Evolutionary conservation across 1,284 basidiomycete genomes (phyloP).

Genomic region (Sporisorium exsertum): DNA sequence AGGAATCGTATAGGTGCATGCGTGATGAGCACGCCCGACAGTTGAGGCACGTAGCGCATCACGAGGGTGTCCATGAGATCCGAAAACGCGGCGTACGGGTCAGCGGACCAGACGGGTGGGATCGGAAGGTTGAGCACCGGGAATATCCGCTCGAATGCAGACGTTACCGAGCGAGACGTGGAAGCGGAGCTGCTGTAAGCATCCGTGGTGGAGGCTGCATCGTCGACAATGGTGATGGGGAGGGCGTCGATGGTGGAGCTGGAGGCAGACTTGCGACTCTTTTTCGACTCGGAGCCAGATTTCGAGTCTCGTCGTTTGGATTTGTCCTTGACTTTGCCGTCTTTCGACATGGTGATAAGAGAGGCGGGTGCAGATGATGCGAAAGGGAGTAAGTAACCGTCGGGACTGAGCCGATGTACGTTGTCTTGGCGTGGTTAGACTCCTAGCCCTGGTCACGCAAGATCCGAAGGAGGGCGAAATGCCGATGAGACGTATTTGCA

Average conservation of each 20-base stretch:
- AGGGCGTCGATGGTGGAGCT: neutral
- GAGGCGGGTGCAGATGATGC: neutral
- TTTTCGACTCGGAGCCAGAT: conserved; percentile 20
- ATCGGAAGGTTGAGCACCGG: conserved; percentile 61
- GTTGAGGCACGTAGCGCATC: conserved; percentile 80
- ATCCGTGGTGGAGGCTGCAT: conserved; percentile 2
- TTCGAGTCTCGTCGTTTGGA: conserved; percentile 33
- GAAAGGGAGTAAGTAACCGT: neutral
- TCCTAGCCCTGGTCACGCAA: neutral
- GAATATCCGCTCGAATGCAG: conserved; percentile 57
- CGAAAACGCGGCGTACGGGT: conserved; percentile 54
- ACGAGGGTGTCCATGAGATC: conserved; percentile 67
- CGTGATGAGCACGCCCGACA: conserved; percentile 87
- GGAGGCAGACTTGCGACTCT: conserved; percentile 35
- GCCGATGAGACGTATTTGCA: neutral
- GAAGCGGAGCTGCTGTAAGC: neutral
- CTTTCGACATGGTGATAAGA: conserved; percentile 33
- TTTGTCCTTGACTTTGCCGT: conserved; percentile 42
- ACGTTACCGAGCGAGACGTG: conserved; percentile 10
- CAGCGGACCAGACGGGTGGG: conserved; percentile 56
- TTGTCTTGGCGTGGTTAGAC: neutral
- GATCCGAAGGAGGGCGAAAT: neutral
- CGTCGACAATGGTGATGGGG: conserved; percentile 5
- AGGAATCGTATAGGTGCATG: conserved; percentile 83
- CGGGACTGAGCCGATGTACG: neutral